A percentile compares a stretch with the other conserved stretches of the same genome.
These are phyloP conservation scores for Ogataea methylovora DNA, from an alignment of 805 yeast genomes.

Conservation along the genomic window DNA sequence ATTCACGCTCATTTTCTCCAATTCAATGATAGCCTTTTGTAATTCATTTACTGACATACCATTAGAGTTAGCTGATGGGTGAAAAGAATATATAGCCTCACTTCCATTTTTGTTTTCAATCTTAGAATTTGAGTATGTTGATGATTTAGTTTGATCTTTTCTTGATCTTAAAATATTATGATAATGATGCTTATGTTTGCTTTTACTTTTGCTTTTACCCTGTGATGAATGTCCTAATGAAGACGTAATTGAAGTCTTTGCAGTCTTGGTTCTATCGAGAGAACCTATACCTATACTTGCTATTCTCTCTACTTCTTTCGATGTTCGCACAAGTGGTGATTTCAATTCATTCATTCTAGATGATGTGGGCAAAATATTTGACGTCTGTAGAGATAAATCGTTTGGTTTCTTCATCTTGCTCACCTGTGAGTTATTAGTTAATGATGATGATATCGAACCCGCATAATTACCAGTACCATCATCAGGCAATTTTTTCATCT, in stretches of 20 bases:
- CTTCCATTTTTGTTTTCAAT: conserved; percentile 22
- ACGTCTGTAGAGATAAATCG: conserved; percentile 20
- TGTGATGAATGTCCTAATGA: conserved; percentile 1
- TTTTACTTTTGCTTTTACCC: conserved; percentile 10
- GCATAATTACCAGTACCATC: conserved; percentile 1
- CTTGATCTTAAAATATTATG: conserved; percentile 20
- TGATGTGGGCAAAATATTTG: conserved; percentile 13
- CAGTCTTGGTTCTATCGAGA: background rate
- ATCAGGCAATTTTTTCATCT: conserved; percentile 13
- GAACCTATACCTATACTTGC: conserved; percentile 13
- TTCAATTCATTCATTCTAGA: conserved; percentile 14
- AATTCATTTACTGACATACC: conserved; percentile 22
- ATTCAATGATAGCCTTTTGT: conserved; percentile 21
- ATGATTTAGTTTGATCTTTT: conserved; percentile 26
- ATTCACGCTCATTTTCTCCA: conserved; percentile 21
- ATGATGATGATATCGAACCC: background rate
- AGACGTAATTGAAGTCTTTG: background rate
- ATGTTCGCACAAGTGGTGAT: conserved; percentile 22
- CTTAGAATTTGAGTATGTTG: conserved; percentile 30
- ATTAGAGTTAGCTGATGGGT: conserved; percentile 16
- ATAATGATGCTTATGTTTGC: conserved; percentile 23
- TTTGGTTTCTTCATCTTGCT: conserved; percentile 19
- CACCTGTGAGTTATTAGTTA: background rate
- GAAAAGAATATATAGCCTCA: conserved; percentile 29
- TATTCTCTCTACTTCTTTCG: conserved; percentile 24